phyloP scores from a whole-genome alignment of 1,139 yeast species.

The Candida neerlandica region DNA sequence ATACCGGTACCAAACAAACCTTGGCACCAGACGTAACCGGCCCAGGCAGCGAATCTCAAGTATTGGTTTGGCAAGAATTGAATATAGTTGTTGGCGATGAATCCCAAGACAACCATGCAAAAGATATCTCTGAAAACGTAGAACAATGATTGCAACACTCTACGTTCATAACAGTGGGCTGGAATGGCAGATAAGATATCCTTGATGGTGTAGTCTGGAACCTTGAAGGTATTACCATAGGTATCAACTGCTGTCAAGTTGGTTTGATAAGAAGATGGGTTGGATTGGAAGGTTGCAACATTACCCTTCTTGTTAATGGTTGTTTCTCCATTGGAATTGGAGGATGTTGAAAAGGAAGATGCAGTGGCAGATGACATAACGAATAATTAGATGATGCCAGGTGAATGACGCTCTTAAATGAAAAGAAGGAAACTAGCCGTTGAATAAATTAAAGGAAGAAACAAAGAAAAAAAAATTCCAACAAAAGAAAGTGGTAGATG shows the following conservation, averaged over 20 bases:
- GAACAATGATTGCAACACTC: constrained; percentile 48
- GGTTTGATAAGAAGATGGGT: constrained; percentile 20
- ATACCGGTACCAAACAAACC: constrained; percentile 71
- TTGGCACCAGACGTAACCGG: constrained; percentile 43
- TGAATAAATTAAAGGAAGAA: constrained; percentile 2
- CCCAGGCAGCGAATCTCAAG: constrained; percentile 61
- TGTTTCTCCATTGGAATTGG: constrained; percentile 12
- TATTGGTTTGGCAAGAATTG: constrained; percentile 49
- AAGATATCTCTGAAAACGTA: constrained; percentile 62
- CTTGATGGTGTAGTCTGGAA: constrained; percentile 64
- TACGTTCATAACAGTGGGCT: constrained; percentile 60
- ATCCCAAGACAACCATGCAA: constrained; percentile 45
- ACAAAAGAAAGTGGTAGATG: neutral
- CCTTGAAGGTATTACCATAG: constrained; percentile 57
- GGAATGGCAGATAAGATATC: constrained; percentile 65
- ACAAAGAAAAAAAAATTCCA: neutral
- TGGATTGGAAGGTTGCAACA: constrained; percentile 34
- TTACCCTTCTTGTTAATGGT: constrained; percentile 36
- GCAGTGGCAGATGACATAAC: constrained; percentile 16
- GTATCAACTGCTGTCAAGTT: constrained; percentile 50
- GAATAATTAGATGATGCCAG: neutral
- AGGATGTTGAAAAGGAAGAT: constrained; percentile 12
- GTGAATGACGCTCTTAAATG: neutral
- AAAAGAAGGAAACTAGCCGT: constrained; percentile 6
- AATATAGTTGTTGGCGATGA: constrained; percentile 49